These are phyloP conservation scores for Daldinia decipiens DNA, from an alignment of 495 filamentous ascomycete genomes.

Conservation along the genomic window DNA sequence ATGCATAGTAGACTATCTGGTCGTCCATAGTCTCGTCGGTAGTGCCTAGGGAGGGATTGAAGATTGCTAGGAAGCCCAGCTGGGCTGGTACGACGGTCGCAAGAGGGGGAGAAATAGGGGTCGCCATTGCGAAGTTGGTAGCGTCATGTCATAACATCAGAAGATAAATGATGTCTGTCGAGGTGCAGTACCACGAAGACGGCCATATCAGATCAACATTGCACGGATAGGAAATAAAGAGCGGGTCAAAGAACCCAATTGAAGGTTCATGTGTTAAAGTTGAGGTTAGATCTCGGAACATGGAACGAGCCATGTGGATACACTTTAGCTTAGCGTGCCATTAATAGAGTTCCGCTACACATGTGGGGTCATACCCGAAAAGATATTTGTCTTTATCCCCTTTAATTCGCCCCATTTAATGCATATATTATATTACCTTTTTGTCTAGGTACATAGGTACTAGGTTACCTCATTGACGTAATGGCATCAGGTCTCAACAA, in stretches of 20 bases:
- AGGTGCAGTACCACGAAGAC: slow-evolving; percentile 33
- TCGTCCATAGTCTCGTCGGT: slow-evolving; percentile 89
- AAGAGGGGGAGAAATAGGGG: slow-evolving; percentile 26
- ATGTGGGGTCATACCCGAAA: not conserved
- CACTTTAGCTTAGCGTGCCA: not conserved
- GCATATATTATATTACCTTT: too few species aligned
- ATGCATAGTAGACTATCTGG: slow-evolving; percentile 94
- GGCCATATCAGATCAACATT: slow-evolving; percentile 27
- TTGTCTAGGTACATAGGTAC: too few species aligned
- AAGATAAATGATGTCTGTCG: slow-evolving; percentile 26
- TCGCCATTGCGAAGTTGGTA: slow-evolving; percentile 30
- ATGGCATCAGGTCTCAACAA: too few species aligned
- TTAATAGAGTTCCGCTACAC: not conserved
- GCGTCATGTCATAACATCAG: slow-evolving; percentile 26
- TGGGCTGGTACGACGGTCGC: slow-evolving; percentile 73
- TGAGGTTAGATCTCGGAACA: not conserved
- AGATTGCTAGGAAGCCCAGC: slow-evolving; percentile 89
- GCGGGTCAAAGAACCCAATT: not conserved
- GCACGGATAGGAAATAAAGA: not conserved
- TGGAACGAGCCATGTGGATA: not conserved
- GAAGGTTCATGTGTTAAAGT: not conserved
- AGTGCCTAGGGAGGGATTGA: slow-evolving; percentile 88
- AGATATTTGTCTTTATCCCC: too few species aligned
- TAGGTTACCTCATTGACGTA: too few species aligned
- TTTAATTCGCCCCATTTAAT: too few species aligned